Base-by-base conservation (phyloP, 139 green algal genomes). In the Picochlorum costavermella region DNA sequence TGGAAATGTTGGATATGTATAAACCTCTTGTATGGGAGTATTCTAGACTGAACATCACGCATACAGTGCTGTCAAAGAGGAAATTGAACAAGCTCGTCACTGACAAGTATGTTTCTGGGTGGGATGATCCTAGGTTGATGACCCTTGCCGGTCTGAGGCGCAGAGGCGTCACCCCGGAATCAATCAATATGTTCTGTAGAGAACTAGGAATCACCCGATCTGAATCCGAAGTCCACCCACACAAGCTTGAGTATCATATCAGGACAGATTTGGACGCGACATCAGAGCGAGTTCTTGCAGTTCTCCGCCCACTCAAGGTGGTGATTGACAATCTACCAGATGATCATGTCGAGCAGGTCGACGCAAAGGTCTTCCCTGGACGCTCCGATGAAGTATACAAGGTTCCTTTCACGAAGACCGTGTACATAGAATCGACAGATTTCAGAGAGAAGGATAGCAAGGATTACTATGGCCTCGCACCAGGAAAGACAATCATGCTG, bases 11-110 rank as follows among this genome's bases (percentile, higher is more conserved):
- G 55, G 85, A 82, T 37, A 76, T 86, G 56, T 99, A 98, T 83
- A 96, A 96, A 84, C 94, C 94, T 9, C 56, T 95, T 16, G 92
- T 97, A 61, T 97, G 89, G 88, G 94, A 99, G 84, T 98, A 97
- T 72, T 83, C 79, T 13, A 80, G 94, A 4, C 86, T 98, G 46
- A 97, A 95, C 82, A 88, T 99, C 67, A 96, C 92, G 14, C 76
- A 99, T 85, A 96, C 86, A 53, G 90, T 99, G 16, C 78, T 98
- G 68, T 92, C 79, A 74, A 99, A 99, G 84, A 85, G 94, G 60
- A 97, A 96, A 81, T 86, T 98, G 31, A 94, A 95, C 64, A 81
- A 72, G 60, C 81, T 99, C 26, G 92, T 97, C 2, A 91, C 78
- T 1, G 68, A 67, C 17, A 71, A 78, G 12, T 66, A 83, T 50